Evolutionary conservation across 176 grass and related monocot genomes (phyloP), one percentile per base, ranked within the genome.

Genomic region (Saccharum spontaneum): DNA sequence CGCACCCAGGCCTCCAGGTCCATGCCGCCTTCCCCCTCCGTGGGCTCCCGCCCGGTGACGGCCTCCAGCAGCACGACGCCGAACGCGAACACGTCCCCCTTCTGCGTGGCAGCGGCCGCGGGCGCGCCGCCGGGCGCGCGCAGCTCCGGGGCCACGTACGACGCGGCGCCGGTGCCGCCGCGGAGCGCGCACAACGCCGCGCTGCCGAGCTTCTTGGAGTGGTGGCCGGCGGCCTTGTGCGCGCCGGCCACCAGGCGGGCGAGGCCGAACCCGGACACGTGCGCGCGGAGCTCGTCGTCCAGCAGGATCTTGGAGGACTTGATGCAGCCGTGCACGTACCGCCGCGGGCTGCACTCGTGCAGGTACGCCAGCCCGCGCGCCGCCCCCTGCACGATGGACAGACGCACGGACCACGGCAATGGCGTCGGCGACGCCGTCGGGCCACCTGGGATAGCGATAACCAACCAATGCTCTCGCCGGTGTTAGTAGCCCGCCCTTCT

Each of bases 1-100:
- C 97, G 79, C 69, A 99, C 97, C 93, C 97, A 99, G n/a, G 69
- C 84, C 86, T 96, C 97, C 66, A 99, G 72, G 78, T 99, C 93
- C 71, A 76, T 44, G 2, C 85, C 94, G 55, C 86, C 91, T 10
- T 88, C 91, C 11, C 86, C 86, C 49, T 86, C 89, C 75, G 81
- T 75, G 54, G 91, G 85, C 71, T 86, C 89, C 9, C 91, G 87
- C 38, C 97, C 97, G 3, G 93, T 96, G 63, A 96, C 93, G 55
- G 84, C 91, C 89, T 99, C 97, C 40, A 99, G 81, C n/a, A 95
- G 89, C 74, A 99, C 86, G 48, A 96, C 72, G 8, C 97, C 97
- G 84, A 99, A 92, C 79, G 97, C 85, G 89, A 94, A 94, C 79
- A 99, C 93, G 75, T 99, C 97, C 36, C 89, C 93, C 68, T 91